These are phyloP conservation scores for Nannochloropsis gaditana DNA, from an alignment of 108 stramenopile genomes.

Conservation along the genomic window DNA sequence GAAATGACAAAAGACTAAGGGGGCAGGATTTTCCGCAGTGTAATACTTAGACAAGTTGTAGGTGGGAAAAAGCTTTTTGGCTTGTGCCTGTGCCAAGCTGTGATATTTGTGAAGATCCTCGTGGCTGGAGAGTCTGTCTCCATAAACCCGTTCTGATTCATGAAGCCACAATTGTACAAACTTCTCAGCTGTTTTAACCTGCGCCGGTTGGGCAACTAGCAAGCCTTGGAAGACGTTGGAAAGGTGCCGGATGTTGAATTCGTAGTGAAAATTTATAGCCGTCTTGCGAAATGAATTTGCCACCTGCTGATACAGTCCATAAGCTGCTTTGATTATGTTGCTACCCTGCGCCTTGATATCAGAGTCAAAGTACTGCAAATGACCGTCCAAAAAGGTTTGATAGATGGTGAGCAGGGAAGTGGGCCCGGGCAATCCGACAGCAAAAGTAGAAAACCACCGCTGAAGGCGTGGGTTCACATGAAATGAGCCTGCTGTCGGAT, in stretches of 20 bases:
- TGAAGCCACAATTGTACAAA: slow-evolving; percentile 65
- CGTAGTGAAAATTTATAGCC: slow-evolving; percentile 65
- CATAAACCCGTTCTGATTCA: slow-evolving; percentile 65
- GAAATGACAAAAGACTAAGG: slow-evolving; percentile 66
- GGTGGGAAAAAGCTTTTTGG: slow-evolving; percentile 57
- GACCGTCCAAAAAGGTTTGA: slow-evolving; percentile 60
- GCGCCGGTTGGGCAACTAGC: slow-evolving; percentile 57
- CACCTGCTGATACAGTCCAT: slow-evolving; percentile 60
- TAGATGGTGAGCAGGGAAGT: slow-evolving; percentile 62
- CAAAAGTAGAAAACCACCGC: slow-evolving; percentile 65
- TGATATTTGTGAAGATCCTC: slow-evolving; percentile 61
- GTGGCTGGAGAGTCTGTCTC: slow-evolving; percentile 56
- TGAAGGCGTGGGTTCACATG: slow-evolving; percentile 62
- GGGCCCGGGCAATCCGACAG: slow-evolving; percentile 60
- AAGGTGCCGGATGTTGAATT: slow-evolving; percentile 67
- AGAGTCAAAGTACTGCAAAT: slow-evolving; percentile 58
- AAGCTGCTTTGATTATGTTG: slow-evolving; percentile 57
- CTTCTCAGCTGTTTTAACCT: slow-evolving; percentile 57
- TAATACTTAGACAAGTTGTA: slow-evolving; percentile 58
- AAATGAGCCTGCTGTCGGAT: slow-evolving; percentile 61
- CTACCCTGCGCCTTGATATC: slow-evolving; percentile 44
- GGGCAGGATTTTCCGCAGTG: slow-evolving; percentile 60
- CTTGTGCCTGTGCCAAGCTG: slow-evolving; percentile 51
- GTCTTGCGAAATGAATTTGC: slow-evolving; percentile 60
- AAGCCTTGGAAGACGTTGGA: slow-evolving; percentile 66